These are phyloP conservation scores for Trematosphaeria pertusa DNA, from an alignment of 2,329 filamentous ascomycete genomes.

Conservation along the genomic window DNA sequence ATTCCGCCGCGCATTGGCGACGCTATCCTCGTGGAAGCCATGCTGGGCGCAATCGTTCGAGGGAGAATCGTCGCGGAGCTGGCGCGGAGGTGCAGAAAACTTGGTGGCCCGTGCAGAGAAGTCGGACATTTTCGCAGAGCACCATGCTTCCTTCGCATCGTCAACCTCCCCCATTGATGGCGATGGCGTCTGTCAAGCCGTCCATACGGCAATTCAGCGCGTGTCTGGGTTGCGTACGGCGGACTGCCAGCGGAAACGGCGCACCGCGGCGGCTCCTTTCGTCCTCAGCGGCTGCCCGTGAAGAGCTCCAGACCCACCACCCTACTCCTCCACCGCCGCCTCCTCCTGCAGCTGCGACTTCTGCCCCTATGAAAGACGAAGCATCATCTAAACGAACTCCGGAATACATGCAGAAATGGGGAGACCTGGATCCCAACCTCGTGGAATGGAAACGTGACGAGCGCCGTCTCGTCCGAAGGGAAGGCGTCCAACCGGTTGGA, in stretches of 20 bases:
- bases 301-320: slow-evolving; percentile 51
- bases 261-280: slow-evolving; percentile 54
- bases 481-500: slow-evolving; percentile 73
- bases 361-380: slow-evolving; percentile 18
- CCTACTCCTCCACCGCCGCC: slow-evolving; percentile 27
- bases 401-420: slow-evolving; percentile 47
- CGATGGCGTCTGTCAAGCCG: slow-evolving; percentile 45
- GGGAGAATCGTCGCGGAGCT: slow-evolving; percentile 34
- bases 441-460: slow-evolving; percentile 61
- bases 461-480: slow-evolving; percentile 70
- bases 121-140: slow-evolving; percentile 30
- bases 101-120: slow-evolving; percentile 18
- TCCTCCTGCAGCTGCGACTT: slow-evolving; percentile 20
- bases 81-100: slow-evolving; percentile 35
- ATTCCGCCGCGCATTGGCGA: slow-evolving; percentile 46
- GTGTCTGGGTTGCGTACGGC: slow-evolving; percentile 45
- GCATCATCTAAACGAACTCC: slow-evolving; percentile 20
- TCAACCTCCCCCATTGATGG: slow-evolving; percentile 15
- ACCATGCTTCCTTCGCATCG: slow-evolving; percentile 15
- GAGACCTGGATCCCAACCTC: slow-evolving; percentile 39
- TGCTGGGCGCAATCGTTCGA: slow-evolving; percentile 36
- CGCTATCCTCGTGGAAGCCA: slow-evolving; percentile 50
- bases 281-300: slow-evolving; percentile 51
- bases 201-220: slow-evolving; percentile 41
- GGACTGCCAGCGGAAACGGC: slow-evolving; percentile 33